phyloP scores from a whole-genome alignment of 106 monocot species.

The Acanthochlamys bracteata region DNA sequence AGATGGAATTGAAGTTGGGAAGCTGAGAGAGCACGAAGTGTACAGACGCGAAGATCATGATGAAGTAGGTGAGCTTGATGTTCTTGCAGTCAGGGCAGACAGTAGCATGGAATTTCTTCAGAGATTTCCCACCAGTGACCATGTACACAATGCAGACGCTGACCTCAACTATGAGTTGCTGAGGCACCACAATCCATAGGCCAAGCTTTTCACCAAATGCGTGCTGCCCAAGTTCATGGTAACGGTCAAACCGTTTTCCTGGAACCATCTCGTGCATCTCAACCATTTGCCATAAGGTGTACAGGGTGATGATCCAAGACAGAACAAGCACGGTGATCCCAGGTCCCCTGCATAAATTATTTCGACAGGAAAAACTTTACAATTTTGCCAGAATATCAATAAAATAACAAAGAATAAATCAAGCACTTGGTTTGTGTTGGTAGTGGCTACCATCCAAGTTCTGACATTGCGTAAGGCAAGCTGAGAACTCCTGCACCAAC shows the following conservation, averaged over 20 bases:
- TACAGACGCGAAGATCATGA: slow-evolving; percentile 46
- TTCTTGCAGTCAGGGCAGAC: slow-evolving; percentile 29
- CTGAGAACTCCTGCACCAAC: slow-evolving; percentile 53
- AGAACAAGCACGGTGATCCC: slow-evolving; percentile 21
- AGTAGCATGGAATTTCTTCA: slow-evolving; percentile 39
- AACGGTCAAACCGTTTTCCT: slow-evolving; percentile 42
- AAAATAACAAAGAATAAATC: slow-evolving; percentile 52
- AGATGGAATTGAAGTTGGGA: slow-evolving; percentile 44
- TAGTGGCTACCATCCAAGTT: slow-evolving; percentile 38
- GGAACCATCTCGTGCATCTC: slow-evolving; percentile 68
- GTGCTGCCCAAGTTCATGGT: slow-evolving; percentile 52
- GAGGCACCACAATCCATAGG: slow-evolving; percentile 41
- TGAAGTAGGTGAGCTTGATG: slow-evolving; percentile 45
- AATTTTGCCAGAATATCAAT: slow-evolving; percentile 25
- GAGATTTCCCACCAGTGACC: slow-evolving; percentile 44
- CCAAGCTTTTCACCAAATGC: slow-evolving; percentile 54
- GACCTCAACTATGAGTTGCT: slow-evolving; percentile 26
- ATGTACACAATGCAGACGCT: slow-evolving; percentile 28
- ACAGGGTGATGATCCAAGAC: slow-evolving; percentile 39
- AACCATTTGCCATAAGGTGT: slow-evolving; percentile 58
- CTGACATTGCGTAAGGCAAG: slow-evolving; percentile 42
- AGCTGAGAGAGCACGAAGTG: slow-evolving; percentile 56
- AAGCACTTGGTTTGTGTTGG: neutral
- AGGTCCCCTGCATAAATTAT: slow-evolving; percentile 25
- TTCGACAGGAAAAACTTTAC: slow-evolving; percentile 19